Conservation (phyloP, 2,329 filamentous ascomycete genomes). For the Magnaporthales sp. region DNA sequence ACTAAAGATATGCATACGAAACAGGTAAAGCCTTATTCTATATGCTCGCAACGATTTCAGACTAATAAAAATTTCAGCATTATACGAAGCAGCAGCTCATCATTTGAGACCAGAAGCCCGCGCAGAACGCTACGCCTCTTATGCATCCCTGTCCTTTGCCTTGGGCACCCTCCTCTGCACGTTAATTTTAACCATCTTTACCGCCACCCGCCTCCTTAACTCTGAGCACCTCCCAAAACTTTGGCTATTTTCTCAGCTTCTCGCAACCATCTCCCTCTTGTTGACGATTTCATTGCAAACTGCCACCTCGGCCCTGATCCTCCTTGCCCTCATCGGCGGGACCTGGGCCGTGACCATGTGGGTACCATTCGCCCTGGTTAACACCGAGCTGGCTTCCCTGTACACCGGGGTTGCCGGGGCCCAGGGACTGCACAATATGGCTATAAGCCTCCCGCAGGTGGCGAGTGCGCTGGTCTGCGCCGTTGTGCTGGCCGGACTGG, state of each 20-base stretch:
- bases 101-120: neutral
- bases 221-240: neutral
- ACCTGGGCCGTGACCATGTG: constrained; percentile 1
- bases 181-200: neutral
- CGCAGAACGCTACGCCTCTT: neutral
- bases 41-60: neutral
- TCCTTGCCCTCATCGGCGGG: neutral
- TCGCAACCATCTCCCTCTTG: neutral
- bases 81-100: neutral
- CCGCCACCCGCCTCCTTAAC: neutral
- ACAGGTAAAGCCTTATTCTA: neutral
- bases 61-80: neutral
- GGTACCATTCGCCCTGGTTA: neutral
- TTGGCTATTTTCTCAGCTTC: neutral
- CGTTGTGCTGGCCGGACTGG: neutral
- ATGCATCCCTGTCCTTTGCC: neutral
- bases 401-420: neutral
- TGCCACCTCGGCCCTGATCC: neutral
- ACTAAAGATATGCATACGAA: neutral
- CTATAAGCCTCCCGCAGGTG: neutral
- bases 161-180: neutral
- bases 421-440: neutral
- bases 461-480: neutral
- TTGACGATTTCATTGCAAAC: neutral
- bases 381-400: neutral